Percentiles rank a stretch among this genome's conserved stretches.
Evolutionary conservation across 2,329 filamentous ascomycete genomes (phyloP).

Genomic region (Mycocentrospora acerina): DNA sequence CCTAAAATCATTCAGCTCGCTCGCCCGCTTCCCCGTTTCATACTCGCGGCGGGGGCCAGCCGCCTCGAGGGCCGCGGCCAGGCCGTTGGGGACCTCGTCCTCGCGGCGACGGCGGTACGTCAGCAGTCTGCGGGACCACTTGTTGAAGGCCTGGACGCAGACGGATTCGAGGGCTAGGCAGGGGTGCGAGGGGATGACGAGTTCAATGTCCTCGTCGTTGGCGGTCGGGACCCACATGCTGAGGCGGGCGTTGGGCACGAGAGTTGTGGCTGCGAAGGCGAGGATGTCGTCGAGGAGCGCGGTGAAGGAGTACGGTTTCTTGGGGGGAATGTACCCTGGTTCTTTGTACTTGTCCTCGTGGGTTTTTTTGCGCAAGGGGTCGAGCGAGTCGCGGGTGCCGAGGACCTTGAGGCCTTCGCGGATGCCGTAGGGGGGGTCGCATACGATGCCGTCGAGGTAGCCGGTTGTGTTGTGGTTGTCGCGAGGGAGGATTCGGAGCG

Average conservation of each 20-base stretch:
- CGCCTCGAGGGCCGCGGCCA: conserved; percentile 22
- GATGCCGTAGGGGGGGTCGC: conserved; percentile 94
- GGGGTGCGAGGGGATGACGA: conserved; percentile 75
- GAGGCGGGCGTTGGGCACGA: conserved; percentile 77
- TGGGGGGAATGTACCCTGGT: conserved; percentile 75
- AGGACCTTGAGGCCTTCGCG: conserved; percentile 88
- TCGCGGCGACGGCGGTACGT: conserved; percentile 77
- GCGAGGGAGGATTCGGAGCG: conserved; percentile 51
- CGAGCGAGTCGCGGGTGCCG: conserved; percentile 63
- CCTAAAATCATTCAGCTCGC: conserved; percentile 69
- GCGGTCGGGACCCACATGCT: conserved; percentile 98
- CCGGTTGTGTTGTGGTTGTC: conserved; percentile 27
- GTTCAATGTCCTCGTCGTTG: conserved; percentile 61
- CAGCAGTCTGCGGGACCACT: conserved; percentile 87
- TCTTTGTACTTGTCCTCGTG: conserved; percentile 30
- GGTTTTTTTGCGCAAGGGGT: conserved; percentile 23
- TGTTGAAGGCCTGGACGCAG: conserved; percentile 86
- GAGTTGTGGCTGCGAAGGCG: conserved; percentile 71
- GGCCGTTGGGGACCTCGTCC: conserved; percentile 47
- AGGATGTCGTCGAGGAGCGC: conserved; percentile 90
- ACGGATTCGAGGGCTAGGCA: conserved; percentile 71
- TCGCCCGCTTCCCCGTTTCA: conserved; percentile 54
- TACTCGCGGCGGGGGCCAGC: too few relatives aligned
- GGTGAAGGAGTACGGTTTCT: conserved; percentile 87
- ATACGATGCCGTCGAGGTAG: conserved; percentile 86